Conservation (phyloP, 768 basidiomycete genomes). For the Hericium rajendrae region DNA sequence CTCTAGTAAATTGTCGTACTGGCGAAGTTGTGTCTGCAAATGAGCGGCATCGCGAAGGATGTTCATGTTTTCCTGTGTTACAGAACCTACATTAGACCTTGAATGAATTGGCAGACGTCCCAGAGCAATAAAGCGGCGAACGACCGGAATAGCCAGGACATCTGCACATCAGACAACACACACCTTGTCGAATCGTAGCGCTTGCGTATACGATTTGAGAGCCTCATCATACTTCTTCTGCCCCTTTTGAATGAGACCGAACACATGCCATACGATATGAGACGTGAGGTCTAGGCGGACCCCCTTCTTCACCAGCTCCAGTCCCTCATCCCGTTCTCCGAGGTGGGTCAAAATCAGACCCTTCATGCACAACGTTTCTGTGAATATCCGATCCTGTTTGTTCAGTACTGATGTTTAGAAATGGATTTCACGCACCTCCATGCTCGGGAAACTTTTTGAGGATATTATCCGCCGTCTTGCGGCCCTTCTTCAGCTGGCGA, state of each 20-base stretch:
- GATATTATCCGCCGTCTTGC: slow-evolving; percentile 87
- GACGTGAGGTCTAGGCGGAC: slow-evolving; percentile 73
- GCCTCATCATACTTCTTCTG: slow-evolving; percentile 95
- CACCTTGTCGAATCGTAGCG: slow-evolving; percentile 84
- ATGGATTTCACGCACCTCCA: slow-evolving; percentile 70
- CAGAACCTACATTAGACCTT: slow-evolving; percentile 1
- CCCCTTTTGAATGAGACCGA: slow-evolving; percentile 88
- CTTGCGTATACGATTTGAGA: slow-evolving; percentile 84
- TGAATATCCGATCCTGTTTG: slow-evolving; percentile 1
- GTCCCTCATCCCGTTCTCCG: slow-evolving; percentile 72
- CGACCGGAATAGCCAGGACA: neutral
- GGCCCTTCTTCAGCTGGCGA: slow-evolving; percentile 79
- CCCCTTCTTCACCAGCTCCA: slow-evolving; percentile 78
- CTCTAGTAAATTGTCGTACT: slow-evolving; percentile 69
- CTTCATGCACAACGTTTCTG: slow-evolving; percentile 96
- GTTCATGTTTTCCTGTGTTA: slow-evolving; percentile 79
- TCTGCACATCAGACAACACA: slow-evolving; percentile 13
- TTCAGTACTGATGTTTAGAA: slow-evolving; percentile 1
- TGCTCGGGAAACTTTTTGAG: slow-evolving; percentile 94
- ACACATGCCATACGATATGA: slow-evolving; percentile 98
- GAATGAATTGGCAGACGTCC: no score
- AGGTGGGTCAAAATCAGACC: slow-evolving; percentile 78
- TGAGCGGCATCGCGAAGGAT: slow-evolving; percentile 86
- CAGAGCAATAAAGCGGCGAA: neutral
- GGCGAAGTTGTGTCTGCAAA: slow-evolving; percentile 79